A percentile compares a stretch with the other conserved stretches of the same genome.
phyloP scores from a whole-genome alignment of 176 grass and related monocot genomes.

The Lolium rigidum region DNA sequence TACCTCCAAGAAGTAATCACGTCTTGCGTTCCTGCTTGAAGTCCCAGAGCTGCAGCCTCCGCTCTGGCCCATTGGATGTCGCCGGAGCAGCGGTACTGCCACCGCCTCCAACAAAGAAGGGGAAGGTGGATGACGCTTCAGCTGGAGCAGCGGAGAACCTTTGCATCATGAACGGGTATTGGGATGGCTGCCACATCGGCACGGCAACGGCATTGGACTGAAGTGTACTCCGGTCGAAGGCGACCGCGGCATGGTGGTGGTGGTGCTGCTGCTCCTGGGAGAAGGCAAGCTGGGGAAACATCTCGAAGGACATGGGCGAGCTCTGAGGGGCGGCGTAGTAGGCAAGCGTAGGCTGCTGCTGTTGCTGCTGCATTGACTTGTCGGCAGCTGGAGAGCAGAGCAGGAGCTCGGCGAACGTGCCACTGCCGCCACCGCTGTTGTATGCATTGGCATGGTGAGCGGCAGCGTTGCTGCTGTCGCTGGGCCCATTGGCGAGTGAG shows the following conservation, averaged over 20 bases:
- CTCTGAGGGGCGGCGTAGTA: constrained; percentile 44
- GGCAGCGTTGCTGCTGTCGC: constrained; percentile 37
- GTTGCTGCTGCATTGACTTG: constrained; percentile 46
- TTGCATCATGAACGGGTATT: constrained; percentile 49
- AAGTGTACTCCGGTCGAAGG: constrained; percentile 88
- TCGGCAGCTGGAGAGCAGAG: constrained; percentile 38
- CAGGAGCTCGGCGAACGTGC: constrained; percentile 62
- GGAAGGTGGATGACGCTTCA: constrained; percentile 28
- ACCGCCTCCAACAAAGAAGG: constrained; percentile 48
- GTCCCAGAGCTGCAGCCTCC: constrained; percentile 59
- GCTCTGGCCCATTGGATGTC: constrained; percentile 3
- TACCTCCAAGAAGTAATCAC: constrained; percentile 41
- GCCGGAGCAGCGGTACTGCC: constrained; percentile 24
- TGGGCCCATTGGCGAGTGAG: constrained; percentile 62
- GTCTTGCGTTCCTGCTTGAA: constrained; percentile 56
- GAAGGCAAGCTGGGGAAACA: constrained; percentile 74
- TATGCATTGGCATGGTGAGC: constrained; percentile 41
- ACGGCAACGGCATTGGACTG: constrained; percentile 79
- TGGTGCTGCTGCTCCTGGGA: constrained; percentile 58
- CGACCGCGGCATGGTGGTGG: constrained; percentile 27
- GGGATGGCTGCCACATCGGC: constrained; percentile 44
- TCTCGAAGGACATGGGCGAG: constrained; percentile 43
- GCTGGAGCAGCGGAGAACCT: constrained; percentile 45
- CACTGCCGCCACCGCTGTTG: not conserved
- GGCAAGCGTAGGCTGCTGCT: constrained; percentile 51